Conservation (phyloP, 2,329 filamentous ascomycete genomes). For the Hypoxylon sp. region DNA sequence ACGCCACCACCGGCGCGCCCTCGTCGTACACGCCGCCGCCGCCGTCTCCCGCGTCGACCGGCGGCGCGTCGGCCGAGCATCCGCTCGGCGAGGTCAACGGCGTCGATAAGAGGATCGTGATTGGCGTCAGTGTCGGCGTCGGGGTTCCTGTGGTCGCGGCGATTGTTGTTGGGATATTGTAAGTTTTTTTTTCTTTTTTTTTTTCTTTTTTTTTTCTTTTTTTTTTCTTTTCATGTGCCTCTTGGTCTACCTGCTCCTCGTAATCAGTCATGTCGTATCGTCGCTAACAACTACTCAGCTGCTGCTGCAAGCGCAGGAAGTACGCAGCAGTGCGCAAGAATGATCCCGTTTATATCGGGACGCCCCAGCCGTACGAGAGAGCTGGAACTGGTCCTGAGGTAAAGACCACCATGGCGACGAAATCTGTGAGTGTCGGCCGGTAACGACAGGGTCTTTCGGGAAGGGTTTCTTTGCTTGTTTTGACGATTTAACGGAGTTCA, state of each 20-base stretch:
- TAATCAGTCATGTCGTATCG: not conserved
- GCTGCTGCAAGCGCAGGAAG: slow-evolving; percentile 26
- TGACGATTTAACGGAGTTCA: not conserved
- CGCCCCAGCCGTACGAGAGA: slow-evolving; percentile 21
- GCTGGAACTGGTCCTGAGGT: not conserved
- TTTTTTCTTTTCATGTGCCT: not conserved
- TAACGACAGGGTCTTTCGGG: not conserved
- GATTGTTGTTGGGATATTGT: slow-evolving; percentile 44
- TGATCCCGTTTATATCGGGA: slow-evolving; percentile 21
- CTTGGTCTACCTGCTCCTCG: not conserved
- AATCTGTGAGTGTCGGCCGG: not conserved
- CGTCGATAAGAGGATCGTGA: slow-evolving; percentile 54
- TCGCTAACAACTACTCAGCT: slow-evolving; percentile 26
- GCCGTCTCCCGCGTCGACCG: slow-evolving; percentile 26
- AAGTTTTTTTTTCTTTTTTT: slow-evolving; percentile 35
- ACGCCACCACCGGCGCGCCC: slow-evolving; percentile 54
- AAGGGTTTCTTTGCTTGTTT: not conserved
- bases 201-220: not conserved
- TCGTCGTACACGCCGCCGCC: slow-evolving; percentile 52
- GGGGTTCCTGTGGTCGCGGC: slow-evolving; percentile 51
- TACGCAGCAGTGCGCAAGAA: slow-evolving; percentile 24
- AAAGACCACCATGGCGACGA: slow-evolving; percentile 2
- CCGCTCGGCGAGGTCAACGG: slow-evolving; percentile 42
- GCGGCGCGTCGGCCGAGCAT: slow-evolving; percentile 33
- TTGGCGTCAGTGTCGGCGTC: slow-evolving; percentile 58